Evolutionary conservation across 768 basidiomycete genomes (phyloP).

Genomic region (Paxillus involutus): DNA sequence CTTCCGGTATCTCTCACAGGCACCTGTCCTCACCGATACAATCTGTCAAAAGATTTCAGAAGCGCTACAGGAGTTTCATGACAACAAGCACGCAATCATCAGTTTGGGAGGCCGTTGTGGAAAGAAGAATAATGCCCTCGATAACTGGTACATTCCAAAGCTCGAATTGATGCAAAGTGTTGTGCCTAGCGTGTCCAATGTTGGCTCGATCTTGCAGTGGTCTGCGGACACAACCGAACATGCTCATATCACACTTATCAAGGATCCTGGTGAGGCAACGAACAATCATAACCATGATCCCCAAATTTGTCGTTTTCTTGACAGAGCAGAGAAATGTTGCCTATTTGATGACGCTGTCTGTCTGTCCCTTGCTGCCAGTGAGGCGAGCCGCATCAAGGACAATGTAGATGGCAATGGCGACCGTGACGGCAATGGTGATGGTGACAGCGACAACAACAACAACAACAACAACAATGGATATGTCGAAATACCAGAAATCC

Average conservation of each 20-base stretch:
- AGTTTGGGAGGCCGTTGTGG: no score
- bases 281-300: slow-evolving; percentile 34
- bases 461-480: background rate
- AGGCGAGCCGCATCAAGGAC: background rate
- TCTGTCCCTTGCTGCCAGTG: background rate
- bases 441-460: background rate
- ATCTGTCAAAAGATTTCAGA: no score
- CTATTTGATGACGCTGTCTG: slow-evolving; percentile 18
- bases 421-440: background rate
- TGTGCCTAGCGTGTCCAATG: slow-evolving; percentile 25
- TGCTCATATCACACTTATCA: slow-evolving; percentile 33
- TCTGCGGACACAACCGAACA: slow-evolving; percentile 37
- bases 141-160: no score
- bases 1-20: no score
- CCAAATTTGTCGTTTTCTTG: slow-evolving; percentile 35
- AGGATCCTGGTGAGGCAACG: slow-evolving; percentile 24
- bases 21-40: no score
- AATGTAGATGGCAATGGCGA: background rate
- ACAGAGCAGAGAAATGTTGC: slow-evolving; percentile 28
- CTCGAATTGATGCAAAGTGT: no score
- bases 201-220: slow-evolving; percentile 35
- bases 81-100: no score
- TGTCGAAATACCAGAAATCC: background rate
- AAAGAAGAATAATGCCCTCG: no score
- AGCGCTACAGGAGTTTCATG: no score